Conservation (phyloP, 805 yeast genomes). For the Kluyveromyces starmeri region DNA sequence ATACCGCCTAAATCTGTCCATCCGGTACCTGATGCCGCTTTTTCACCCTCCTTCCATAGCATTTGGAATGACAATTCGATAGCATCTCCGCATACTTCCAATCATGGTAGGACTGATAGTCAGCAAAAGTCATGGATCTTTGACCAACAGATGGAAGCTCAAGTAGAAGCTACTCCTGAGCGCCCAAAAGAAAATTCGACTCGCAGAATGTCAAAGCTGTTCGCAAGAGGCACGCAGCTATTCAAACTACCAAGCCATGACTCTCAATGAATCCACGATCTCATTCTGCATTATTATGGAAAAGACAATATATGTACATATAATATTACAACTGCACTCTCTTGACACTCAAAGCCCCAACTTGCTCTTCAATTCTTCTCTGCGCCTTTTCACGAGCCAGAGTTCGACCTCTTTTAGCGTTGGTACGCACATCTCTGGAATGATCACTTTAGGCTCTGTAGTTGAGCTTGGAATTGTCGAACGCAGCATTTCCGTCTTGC, state of each 20-base stretch:
- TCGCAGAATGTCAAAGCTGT: slow-evolving; percentile 20
- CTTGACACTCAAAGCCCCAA: slow-evolving; percentile 14
- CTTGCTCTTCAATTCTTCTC: slow-evolving; percentile 33
- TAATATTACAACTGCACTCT: too few species aligned
- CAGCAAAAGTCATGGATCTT: slow-evolving; percentile 5
- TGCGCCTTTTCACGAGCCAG: slow-evolving; percentile 39
- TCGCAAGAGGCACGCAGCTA: slow-evolving; percentile 21
- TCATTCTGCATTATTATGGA: too few species aligned
- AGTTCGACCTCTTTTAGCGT: slow-evolving; percentile 34
- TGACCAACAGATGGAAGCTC: background rate
- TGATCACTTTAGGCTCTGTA: background rate
- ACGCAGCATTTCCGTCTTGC: background rate
- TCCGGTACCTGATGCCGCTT: slow-evolving; percentile 8
- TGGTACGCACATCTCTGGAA: slow-evolving; percentile 20
- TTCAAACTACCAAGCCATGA: slow-evolving; percentile 23
- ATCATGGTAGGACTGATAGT: slow-evolving; percentile 17
- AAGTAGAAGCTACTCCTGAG: background rate
- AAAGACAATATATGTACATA: too few species aligned
- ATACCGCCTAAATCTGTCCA: slow-evolving; percentile 2
- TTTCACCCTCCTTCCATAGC: slow-evolving; percentile 21
- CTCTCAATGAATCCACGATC: too few species aligned
- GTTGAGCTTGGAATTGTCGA: background rate
- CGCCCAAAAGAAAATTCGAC: slow-evolving; percentile 3
- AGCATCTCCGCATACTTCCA: slow-evolving; percentile 4
- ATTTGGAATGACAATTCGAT: slow-evolving; percentile 17